These are phyloP conservation scores for Saccharum spontaneum DNA, from an alignment of 176 grass and related monocot genomes.

Conservation along the genomic window DNA sequence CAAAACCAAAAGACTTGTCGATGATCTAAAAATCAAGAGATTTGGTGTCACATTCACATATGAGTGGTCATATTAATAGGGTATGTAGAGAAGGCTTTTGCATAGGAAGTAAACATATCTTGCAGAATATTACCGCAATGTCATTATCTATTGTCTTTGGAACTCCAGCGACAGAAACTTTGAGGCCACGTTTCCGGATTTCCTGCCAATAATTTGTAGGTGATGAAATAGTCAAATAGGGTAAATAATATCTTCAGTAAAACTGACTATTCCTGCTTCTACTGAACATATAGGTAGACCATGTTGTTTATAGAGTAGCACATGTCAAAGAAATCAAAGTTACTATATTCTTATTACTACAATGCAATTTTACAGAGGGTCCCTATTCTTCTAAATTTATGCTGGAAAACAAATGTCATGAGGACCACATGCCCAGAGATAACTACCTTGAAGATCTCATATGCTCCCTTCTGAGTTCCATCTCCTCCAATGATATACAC, in stretches of 20 bases:
- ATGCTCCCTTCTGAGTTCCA: slow-evolving; percentile 91
- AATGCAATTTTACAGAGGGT: background rate
- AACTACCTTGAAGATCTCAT: slow-evolving; percentile 81
- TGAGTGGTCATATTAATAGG: slow-evolving; percentile 16
- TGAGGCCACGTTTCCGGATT: slow-evolving; percentile 78
- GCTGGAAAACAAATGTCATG: background rate
- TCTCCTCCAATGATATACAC: slow-evolving; percentile 86
- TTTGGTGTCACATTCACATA: background rate
- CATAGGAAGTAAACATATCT: slow-evolving; percentile 2
- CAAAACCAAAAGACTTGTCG: slow-evolving; percentile 99
- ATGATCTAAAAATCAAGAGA: slow-evolving; percentile 73
- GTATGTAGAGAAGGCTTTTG: background rate
- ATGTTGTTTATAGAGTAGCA: background rate
- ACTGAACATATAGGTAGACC: background rate
- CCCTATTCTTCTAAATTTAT: background rate
- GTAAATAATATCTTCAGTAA: background rate
- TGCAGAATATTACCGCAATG: slow-evolving; percentile 58
- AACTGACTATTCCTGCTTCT: background rate
- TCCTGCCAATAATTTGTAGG: slow-evolving; percentile 49
- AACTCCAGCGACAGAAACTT: slow-evolving; percentile 68
- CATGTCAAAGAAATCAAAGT: background rate
- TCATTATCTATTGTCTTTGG: slow-evolving; percentile 96
- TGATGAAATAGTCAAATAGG: background rate
- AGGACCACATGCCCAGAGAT: background rate
- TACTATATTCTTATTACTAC: background rate